phyloP scores from a whole-genome alignment of 768 basidiomycete genomes.

The Hydnum rufescens region DNA sequence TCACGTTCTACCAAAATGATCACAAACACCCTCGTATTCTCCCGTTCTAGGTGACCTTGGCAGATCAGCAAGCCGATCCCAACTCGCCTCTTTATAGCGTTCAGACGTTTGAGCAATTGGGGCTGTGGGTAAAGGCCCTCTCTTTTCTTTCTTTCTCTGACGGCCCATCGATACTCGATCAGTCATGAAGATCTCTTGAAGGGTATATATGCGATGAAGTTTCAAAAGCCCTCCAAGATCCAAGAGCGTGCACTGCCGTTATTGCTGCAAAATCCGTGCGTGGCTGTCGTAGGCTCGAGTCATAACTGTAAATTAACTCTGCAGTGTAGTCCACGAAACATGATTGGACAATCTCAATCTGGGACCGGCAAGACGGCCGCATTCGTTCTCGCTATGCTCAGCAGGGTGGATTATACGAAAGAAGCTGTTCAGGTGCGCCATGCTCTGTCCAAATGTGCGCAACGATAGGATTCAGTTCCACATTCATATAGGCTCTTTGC shows the following conservation, averaged over 20 bases:
- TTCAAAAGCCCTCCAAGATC: constrained; percentile 96
- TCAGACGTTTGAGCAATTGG: constrained; percentile 89
- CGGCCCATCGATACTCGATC: neutral
- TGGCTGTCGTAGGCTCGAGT: no score
- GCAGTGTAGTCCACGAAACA: constrained; percentile 65
- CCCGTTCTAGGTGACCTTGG: constrained; percentile 61
- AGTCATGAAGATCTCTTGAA: constrained; percentile 79
- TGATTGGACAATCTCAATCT: constrained; percentile 98
- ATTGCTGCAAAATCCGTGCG: constrained; percentile 75
- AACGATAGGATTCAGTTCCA: neutral
- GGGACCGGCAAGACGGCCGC: constrained; percentile 99
- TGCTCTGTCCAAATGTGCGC: constrained; percentile 8
- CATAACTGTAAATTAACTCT: no score
- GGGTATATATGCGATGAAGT: constrained; percentile 87
- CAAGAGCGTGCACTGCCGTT: constrained; percentile 92
- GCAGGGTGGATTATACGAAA: constrained; percentile 67
- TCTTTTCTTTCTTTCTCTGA: neutral
- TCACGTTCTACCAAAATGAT: neutral
- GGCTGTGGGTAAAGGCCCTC: constrained; percentile 42
- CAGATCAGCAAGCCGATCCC: constrained; percentile 88
- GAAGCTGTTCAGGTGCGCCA: constrained; percentile 52
- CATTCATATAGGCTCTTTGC: constrained; percentile 58
- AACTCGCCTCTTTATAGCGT: constrained; percentile 89
- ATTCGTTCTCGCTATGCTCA: constrained; percentile 93
- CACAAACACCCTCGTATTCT: neutral